A percentile compares a stretch with the other conserved stretches of the same genome.
phyloP scores from a whole-genome alignment of 192 early-diverging fungal genomes.

The Cetraspora pellucida region DNA sequence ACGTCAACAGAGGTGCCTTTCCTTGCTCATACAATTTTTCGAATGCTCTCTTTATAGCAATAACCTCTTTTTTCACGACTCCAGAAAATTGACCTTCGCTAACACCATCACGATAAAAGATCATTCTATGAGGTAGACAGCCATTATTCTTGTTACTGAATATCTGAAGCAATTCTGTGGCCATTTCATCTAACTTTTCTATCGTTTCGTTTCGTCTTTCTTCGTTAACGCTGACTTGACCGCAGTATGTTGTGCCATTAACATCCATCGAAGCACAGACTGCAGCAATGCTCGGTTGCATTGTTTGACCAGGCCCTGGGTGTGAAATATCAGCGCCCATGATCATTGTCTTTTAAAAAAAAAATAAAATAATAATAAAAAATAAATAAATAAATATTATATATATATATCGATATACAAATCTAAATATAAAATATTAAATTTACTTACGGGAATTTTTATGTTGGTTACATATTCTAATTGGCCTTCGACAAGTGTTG shows the following conservation, averaged over 20 bases:
- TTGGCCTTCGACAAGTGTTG: constrained; percentile 46
- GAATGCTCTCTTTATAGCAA: constrained; percentile 6
- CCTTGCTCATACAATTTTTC: not conserved
- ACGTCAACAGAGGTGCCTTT: constrained; percentile 80
- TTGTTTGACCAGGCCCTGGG: constrained; percentile 60
- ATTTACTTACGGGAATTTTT: constrained; percentile 47
- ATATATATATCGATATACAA: not conserved
- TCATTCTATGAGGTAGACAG: constrained; percentile 63
- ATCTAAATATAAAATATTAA: not conserved
- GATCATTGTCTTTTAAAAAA: constrained; percentile 62
- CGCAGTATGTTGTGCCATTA: constrained; percentile 57
- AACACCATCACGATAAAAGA: constrained; percentile 88
- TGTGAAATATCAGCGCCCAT: constrained; percentile 94
- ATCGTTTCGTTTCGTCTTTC: constrained; percentile 68
- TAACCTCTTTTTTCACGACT: constrained; percentile 38
- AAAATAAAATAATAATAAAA: not conserved
- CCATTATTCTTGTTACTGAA: constrained; percentile 62
- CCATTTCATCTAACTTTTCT: constrained; percentile 58
- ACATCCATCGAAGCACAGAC: constrained; percentile 54
- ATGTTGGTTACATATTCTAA: constrained; percentile 61
- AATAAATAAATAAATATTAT: not conserved
- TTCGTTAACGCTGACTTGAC: constrained; percentile 55
- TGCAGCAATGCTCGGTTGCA: constrained; percentile 33
- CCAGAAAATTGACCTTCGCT: constrained; percentile 70
- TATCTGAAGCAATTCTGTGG: constrained; percentile 63